A percentile compares a stretch with the other conserved stretches of the same genome.
Conservation (phyloP, 257 asterid genomes). For the Mitragyna speciosa region DNA sequence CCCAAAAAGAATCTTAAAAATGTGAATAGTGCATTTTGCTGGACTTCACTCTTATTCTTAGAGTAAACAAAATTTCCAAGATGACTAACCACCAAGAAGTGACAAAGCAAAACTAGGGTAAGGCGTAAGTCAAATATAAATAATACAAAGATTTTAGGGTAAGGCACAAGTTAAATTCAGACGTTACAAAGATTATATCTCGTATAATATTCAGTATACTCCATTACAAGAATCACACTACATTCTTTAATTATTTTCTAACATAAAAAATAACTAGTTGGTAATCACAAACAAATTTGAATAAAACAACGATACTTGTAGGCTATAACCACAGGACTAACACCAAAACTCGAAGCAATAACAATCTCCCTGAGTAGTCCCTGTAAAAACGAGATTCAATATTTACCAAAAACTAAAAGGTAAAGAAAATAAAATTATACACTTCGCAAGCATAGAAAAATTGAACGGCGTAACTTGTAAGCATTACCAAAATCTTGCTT, state of each 20-base stretch:
- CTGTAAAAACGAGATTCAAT: slow-evolving; percentile 23
- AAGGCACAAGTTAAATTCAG: too few relatives aligned
- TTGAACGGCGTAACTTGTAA: not conserved
- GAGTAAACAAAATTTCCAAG: not conserved
- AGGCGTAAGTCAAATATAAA: not conserved
- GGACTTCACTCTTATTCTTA: not conserved
- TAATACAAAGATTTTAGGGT: slow-evolving; percentile 31
- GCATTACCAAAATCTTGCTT: slow-evolving; percentile 45
- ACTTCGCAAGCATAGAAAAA: not conserved
- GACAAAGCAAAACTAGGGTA: slow-evolving; percentile 42
- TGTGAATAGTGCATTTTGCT: not conserved
- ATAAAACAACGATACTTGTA: not conserved
- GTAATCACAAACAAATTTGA: not conserved
- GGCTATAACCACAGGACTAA: slow-evolving; percentile 40
- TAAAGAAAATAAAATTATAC: not conserved
- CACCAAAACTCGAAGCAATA: slow-evolving; percentile 45
- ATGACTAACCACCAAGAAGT: slow-evolving; percentile 47
- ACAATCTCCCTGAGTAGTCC: slow-evolving; percentile 40
- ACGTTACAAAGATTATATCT: slow-evolving; percentile 33
- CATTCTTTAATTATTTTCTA: not conserved
- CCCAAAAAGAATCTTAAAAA: not conserved
- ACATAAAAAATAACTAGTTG: too few relatives aligned
- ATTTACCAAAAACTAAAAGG: not conserved
- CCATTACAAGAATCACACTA: not conserved
- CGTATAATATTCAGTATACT: not conserved